Percentiles rank a stretch among this genome's conserved stretches.
Conservation (phyloP, 2,329 filamentous ascomycete species). For the Penicillium sp. region DNA sequence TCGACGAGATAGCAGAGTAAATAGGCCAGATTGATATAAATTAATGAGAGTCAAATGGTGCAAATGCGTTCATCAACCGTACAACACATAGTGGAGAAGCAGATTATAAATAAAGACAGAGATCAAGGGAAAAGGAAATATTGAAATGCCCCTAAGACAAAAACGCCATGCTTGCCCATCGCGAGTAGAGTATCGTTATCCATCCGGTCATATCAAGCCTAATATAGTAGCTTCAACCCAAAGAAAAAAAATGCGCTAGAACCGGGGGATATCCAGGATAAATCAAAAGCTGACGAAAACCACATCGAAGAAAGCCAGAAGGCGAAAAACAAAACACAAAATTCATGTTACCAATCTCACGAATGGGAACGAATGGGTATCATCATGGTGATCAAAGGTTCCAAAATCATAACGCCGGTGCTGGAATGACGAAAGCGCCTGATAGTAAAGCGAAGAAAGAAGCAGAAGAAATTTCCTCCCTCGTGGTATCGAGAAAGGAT, state of each 20-base stretch:
- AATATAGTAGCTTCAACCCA: not conserved
- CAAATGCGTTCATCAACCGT: slow-evolving; percentile 2
- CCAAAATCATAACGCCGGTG: slow-evolving; percentile 25
- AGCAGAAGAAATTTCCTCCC: slow-evolving; percentile 5
- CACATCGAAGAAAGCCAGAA: not conserved
- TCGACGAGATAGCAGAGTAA: not conserved
- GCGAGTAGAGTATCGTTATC: slow-evolving; percentile 11
- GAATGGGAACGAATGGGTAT: slow-evolving; percentile 31
- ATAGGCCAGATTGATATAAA: not conserved
- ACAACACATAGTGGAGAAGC: not conserved
- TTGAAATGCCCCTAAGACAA: slow-evolving; percentile 1
- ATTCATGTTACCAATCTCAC: not conserved
- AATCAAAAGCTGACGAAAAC: not conserved
- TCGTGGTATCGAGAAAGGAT: not conserved
- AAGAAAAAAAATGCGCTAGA: slow-evolving; percentile 4
- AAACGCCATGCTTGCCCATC: slow-evolving; percentile 19
- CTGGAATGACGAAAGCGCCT: slow-evolving; percentile 22
- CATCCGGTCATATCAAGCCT: slow-evolving; percentile 7
- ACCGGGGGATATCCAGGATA: slow-evolving; percentile 1
- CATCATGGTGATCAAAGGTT: slow-evolving; percentile 31
- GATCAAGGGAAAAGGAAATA: slow-evolving; percentile 7
- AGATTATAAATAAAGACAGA: not conserved
- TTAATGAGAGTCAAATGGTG: not conserved
- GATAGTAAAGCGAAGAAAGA: slow-evolving; percentile 8
- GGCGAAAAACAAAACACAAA: not conserved